Evolutionary conservation across 805 yeast species (phyloP).

Genomic region (Komagataella kurtzmanii): DNA sequence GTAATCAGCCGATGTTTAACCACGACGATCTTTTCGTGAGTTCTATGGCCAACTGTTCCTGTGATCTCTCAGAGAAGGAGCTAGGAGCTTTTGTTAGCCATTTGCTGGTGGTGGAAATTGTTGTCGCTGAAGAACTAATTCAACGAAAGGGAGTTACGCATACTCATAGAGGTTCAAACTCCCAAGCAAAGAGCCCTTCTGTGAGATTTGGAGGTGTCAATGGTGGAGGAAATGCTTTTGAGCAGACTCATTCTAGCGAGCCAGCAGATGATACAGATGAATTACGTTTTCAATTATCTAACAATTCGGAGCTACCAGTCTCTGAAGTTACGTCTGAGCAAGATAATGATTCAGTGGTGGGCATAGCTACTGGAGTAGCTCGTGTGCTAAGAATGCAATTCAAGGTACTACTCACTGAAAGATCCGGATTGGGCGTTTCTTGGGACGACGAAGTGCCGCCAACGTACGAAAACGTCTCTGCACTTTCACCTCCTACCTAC

Average conservation of each 20-base stretch:
- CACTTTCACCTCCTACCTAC: conserved; percentile 83
- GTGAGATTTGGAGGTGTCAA: conserved; percentile 15
- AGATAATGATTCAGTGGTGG: conserved; percentile 21
- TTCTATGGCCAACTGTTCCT: conserved; percentile 38
- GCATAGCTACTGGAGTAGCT: conserved; percentile 90
- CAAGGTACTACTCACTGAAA: conserved; percentile 66
- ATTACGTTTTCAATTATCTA: conserved; percentile 19
- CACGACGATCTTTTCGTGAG: conserved; percentile 9
- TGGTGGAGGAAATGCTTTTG: conserved; percentile 3
- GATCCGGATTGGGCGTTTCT: conserved; percentile 91
- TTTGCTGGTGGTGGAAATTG: conserved; percentile 67
- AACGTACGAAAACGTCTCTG: conserved; percentile 71
- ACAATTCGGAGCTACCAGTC: conserved; percentile 17
- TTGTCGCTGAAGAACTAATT: conserved; percentile 84
- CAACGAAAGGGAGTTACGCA: conserved; percentile 17
- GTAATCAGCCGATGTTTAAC: conserved; percentile 17
- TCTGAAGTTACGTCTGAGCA: conserved; percentile 6
- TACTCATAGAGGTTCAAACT: not conserved
- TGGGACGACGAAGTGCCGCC: conserved; percentile 99
- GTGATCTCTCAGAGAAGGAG: conserved; percentile 75
- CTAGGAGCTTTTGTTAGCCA: conserved; percentile 71
- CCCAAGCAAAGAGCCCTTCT: not conserved
- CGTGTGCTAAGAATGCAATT: conserved; percentile 92
- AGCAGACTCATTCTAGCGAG: conserved; percentile 5
- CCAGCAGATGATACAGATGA: conserved; percentile 24